Evolutionary conservation across 257 asterid genomes (phyloP).

Genomic region (Nicotiana sylvestris): DNA sequence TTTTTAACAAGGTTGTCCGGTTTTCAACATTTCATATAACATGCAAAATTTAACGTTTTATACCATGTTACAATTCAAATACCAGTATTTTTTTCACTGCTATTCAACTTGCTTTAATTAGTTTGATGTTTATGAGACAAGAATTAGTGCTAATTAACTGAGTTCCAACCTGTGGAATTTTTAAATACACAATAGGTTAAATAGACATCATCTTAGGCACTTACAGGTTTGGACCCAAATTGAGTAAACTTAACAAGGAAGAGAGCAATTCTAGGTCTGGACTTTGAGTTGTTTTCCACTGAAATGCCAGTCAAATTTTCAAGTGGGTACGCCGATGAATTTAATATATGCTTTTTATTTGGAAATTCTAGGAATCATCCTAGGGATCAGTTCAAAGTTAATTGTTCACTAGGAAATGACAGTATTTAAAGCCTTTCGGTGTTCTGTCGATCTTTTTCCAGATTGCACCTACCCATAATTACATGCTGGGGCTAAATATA

Average conservation of each 20-base stretch:
- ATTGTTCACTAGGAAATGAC: background rate
- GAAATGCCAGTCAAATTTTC: background rate
- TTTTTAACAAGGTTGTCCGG: background rate
- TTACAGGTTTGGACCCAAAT: background rate
- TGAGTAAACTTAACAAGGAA: background rate
- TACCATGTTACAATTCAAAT: background rate
- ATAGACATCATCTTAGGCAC: background rate
- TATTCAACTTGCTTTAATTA: background rate
- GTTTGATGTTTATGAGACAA: background rate
- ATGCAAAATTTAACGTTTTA: background rate
- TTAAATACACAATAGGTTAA: background rate
- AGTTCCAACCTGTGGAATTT: background rate
- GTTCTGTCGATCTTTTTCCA: background rate
- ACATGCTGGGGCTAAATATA: background rate
- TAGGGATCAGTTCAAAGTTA: constrained; percentile 1
- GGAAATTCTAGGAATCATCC: constrained; percentile 2
- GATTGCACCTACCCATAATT: background rate
- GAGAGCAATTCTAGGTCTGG: background rate
- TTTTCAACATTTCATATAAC: background rate
- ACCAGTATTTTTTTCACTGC: background rate
- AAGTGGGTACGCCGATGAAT: constrained; percentile 12
- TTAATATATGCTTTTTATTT: background rate
- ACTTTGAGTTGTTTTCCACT: constrained; percentile 39
- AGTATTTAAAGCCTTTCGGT: background rate
- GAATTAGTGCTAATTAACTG: background rate